Evolutionary conservation across 768 basidiomycete species (phyloP).

Genomic region (Naematelia aurantialba): DNA sequence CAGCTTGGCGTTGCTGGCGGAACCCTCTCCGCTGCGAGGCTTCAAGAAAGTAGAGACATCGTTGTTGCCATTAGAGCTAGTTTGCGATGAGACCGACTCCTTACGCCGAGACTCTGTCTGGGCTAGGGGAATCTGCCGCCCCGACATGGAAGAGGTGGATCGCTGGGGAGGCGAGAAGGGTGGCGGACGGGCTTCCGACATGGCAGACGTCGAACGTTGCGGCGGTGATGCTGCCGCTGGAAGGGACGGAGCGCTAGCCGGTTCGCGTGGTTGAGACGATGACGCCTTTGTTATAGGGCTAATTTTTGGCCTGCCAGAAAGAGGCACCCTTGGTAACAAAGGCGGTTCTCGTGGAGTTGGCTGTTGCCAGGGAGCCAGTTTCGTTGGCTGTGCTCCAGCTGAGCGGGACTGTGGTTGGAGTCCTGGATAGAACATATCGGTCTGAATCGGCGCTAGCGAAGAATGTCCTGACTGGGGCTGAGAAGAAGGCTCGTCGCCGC

Average conservation of each 20-base stretch:
- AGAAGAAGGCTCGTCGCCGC: slow-evolving; percentile 1
- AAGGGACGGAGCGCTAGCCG: not conserved
- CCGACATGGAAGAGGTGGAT: slow-evolving; percentile 16
- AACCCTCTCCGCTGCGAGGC: slow-evolving; percentile 11
- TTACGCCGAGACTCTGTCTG: slow-evolving; percentile 13
- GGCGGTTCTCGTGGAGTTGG: slow-evolving; percentile 20
- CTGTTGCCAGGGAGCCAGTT: slow-evolving; percentile 2
- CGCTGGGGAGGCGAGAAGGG: slow-evolving; percentile 5
- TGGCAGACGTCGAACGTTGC: slow-evolving; percentile 18
- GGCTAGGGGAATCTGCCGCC: not conserved
- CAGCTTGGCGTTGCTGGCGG: slow-evolving; percentile 11
- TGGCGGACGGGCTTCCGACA: not conserved
- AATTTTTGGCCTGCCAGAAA: slow-evolving; percentile 11
- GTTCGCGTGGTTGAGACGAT: not conserved
- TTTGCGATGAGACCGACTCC: slow-evolving; percentile 13
- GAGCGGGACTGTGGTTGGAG: not conserved
- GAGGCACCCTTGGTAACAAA: slow-evolving; percentile 19
- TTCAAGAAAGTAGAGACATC: slow-evolving; percentile 22
- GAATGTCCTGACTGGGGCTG: slow-evolving; percentile 5
- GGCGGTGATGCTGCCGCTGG: slow-evolving; percentile 13
- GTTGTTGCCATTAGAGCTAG: slow-evolving; percentile 17
- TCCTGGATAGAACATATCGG: not conserved
- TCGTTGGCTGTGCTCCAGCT: not conserved
- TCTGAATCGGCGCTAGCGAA: not conserved
- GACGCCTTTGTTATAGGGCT: not conserved